Base-by-base conservation (phyloP, 495 filamentous ascomycete species). In the Hypoxylon cercidicola region DNA sequence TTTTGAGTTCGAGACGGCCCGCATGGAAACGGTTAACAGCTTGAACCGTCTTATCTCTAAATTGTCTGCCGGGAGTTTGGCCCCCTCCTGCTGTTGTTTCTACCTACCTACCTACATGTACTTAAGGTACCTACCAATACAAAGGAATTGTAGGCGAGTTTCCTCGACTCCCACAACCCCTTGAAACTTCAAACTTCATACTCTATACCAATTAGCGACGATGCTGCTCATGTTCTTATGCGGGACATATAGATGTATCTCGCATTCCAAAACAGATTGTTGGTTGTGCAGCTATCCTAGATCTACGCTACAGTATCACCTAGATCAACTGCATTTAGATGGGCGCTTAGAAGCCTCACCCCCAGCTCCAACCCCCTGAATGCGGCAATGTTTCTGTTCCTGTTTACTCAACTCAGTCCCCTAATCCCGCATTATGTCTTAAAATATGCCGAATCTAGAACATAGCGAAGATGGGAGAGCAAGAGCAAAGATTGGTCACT, bases 341-440 rank as follows among this genome's bases (percentile, higher is more conserved):
- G 49, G 54, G 64, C 64, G 54, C 64, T 68, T 68, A 68, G 15
- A 43, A 62, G 39, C 43, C 50, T 54, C 44, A 47, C 23, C 30
- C 30, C 3, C 3, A 32, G 30, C 30, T 32, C 10, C 10, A 32
- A 32, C 30, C 6, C 51, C 34, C 30, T 32, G 30, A 32, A 32
- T 32, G 10, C 30, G 30, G 30, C 30, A 32, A 32, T 11, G 30
- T 32, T 32, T 32, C 30, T 32, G 30, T 32, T 32, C 30, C 30
- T 32, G 30, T 32, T 32, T 7, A 32, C 3, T 32, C 30, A 32
- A 32, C 10, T 32, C 8, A 32, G 30, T 32, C 30, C 30, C 30
- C 30, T 32, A 32, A 4, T 32, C 30, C 30, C 10, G 30, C 30
- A 32, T 32, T 8, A 32, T 32, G 30, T 32, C 30, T 32, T 32